Evolutionary conservation across 2,329 filamentous ascomycete species (phyloP).

Genomic region (Pyricularia sp.): DNA sequence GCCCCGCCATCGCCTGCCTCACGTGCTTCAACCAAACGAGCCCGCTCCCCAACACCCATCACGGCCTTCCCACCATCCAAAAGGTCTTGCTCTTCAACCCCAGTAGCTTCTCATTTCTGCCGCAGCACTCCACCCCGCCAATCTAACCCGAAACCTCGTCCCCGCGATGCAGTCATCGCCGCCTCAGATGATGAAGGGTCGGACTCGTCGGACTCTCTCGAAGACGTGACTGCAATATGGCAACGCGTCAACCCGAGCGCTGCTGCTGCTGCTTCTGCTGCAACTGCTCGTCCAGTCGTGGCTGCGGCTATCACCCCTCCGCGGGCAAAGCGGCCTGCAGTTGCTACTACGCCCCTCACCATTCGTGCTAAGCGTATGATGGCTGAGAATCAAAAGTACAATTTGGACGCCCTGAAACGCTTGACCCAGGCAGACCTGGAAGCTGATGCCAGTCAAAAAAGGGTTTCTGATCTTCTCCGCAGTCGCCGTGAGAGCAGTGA

Average conservation of each 20-base stretch:
- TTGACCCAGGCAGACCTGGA: conserved; percentile 35
- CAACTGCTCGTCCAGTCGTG: background rate
- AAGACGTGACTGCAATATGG: conserved; percentile 3
- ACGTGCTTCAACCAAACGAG: background rate
- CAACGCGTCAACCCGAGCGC: conserved; percentile 3
- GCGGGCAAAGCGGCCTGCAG: conserved; percentile 34
- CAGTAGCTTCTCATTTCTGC: background rate
- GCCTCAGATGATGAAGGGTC: conserved; percentile 60
- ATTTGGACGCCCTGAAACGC: conserved; percentile 51
- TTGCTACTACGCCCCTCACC: conserved; percentile 37
- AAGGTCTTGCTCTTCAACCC: background rate
- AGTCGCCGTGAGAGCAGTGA: conserved; percentile 11
- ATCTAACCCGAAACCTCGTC: conserved; percentile 17
- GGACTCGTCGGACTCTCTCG: background rate
- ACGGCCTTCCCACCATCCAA: background rate
- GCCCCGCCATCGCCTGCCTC: conserved; percentile 7
- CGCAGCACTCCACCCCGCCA: conserved; percentile 13
- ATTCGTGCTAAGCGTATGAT: conserved; percentile 16
- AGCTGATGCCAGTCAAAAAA: conserved; percentile 16
- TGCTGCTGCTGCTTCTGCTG: background rate
- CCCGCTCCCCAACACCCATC: background rate
- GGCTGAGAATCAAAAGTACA: conserved; percentile 43
- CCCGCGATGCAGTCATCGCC: conserved; percentile 50
- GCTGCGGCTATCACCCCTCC: conserved; percentile 28
- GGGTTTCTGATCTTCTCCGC: conserved; percentile 26